These are phyloP conservation scores for Sodiomyces alkalinus DNA, from an alignment of 2,329 filamentous ascomycete genomes.

Conservation along the genomic window DNA sequence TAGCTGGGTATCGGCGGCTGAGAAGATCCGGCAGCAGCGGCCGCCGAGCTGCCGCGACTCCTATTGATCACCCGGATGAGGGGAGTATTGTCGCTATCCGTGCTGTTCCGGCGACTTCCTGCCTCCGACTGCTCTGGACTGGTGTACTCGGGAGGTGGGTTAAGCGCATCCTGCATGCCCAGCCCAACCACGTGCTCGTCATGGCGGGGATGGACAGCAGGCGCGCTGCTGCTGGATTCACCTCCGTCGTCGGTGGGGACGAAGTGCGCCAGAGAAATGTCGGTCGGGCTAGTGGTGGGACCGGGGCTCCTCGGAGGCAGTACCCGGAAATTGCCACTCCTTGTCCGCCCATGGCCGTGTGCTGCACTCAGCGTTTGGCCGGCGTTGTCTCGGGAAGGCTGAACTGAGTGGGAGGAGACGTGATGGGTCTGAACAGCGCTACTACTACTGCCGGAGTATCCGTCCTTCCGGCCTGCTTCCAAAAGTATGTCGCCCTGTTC, in stretches of 20 bases:
- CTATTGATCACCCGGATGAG: conserved; percentile 35
- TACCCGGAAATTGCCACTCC: conserved; percentile 65
- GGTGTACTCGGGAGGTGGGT: conserved; percentile 57
- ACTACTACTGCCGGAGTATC: conserved; percentile 27
- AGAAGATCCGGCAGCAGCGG: conserved; percentile 16
- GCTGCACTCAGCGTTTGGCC: conserved; percentile 37
- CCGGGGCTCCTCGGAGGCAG: conserved; percentile 72
- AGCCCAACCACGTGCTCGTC: conserved; percentile 21
- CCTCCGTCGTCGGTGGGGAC: conserved; percentile 58
- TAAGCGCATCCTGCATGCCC: conserved; percentile 38
- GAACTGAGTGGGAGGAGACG: conserved; percentile 26
- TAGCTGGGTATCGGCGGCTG: conserved; percentile 68
- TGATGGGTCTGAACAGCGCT: conserved; percentile 21
- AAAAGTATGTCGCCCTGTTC: conserved; percentile 94
- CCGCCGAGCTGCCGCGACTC: conserved; percentile 33
- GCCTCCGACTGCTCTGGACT: conserved; percentile 48
- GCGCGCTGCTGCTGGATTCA: conserved; percentile 40
- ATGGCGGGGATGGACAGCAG: conserved; percentile 11
- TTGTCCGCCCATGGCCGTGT: conserved; percentile 50
- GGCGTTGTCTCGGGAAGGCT: conserved; percentile 13
- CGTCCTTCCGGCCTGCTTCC: conserved; percentile 61
- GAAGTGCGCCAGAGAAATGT: conserved; percentile 85
- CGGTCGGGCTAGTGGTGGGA: conserved; percentile 78
- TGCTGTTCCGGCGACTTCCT: conserved; percentile 38
- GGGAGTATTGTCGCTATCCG: conserved; percentile 39